Base-by-base conservation (phyloP, 179 eudicot genomes). In the Nepenthes alata region DNA sequence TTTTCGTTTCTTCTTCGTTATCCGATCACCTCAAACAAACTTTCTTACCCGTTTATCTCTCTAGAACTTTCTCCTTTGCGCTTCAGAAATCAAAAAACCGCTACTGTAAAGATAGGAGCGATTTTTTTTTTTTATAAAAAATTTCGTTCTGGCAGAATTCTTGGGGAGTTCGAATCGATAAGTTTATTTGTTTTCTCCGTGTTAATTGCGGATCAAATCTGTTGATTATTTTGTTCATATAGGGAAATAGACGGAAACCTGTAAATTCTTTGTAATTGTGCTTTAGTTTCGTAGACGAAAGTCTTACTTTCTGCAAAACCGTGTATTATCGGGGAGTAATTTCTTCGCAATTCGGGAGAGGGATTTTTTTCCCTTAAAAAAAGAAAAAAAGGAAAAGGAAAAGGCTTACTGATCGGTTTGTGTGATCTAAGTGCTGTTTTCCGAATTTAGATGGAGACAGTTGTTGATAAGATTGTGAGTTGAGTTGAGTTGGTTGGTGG, bases 41-140 rank as follows among this genome's bases (percentile, higher is more conserved):
- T 16, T 1, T 12, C 6, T n/a, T 52, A 11, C 16, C 16, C n/a
- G 14, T 52, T 16, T 59, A 10, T 64, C 65, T 58, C 68, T 72
- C 64, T 62, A 62, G 55, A 65, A 71, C 62, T 66, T 57, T 71
- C 70, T 45, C 47, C 12, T 4, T n/a, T 47, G 56, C 55, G 70
- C 39, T 35, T 54, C 57, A 38, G 58, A 36, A 2, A n/a, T 3
- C 2, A 60, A 47, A 39, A 52, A 52, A 12, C 13, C 55, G 15
- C 16, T 52, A 12, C 16, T 52, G 13, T n/a, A 52, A 52, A 52
- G 5, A 52, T 12, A 49, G 57, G 39, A 62, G 57, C 72, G 52
- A 63, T 49, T 36, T 2, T 11, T 25, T 54, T 53, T 64, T 57
- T 62, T 39, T 2, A 69, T 48, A 57, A 50, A 48, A 63, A 34